Conservation (phyloP, 2,329 filamentous ascomycete genomes). For the Neonectria hederae region DNA sequence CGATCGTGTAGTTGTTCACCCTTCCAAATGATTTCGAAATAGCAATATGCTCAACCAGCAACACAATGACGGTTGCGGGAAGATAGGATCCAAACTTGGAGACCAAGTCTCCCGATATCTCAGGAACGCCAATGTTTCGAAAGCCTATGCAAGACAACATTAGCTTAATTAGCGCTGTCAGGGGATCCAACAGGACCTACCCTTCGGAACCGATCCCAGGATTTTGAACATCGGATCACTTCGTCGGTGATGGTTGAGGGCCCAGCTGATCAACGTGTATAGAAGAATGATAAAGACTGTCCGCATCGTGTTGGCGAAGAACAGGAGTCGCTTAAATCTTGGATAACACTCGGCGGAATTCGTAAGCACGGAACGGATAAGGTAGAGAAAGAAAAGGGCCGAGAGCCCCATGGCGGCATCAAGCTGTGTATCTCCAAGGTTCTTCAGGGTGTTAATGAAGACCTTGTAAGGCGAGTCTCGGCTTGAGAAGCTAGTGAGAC, state of each 20-base stretch:
- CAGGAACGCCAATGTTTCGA: constrained; percentile 78
- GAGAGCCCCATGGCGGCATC: constrained; percentile 92
- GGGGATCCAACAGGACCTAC: constrained; percentile 30
- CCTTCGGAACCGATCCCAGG: constrained; percentile 80
- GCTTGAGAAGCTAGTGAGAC: constrained; percentile 78
- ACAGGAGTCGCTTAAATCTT: constrained; percentile 75
- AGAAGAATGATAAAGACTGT: constrained; percentile 92
- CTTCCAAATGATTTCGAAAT: constrained; percentile 97
- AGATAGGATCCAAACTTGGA: constrained; percentile 75
- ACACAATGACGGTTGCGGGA: constrained; percentile 89
- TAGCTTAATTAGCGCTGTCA: background rate
- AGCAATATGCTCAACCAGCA: constrained; percentile 95
- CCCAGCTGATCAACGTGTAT: constrained; percentile 90
- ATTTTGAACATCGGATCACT: constrained; percentile 76
- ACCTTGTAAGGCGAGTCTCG: constrained; percentile 83
- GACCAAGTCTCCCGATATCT: constrained; percentile 73
- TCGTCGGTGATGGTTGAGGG: constrained; percentile 77
- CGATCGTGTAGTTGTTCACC: constrained; percentile 95
- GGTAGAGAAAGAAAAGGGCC: constrained; percentile 79
- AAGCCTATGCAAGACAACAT: constrained; percentile 66
- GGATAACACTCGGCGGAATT: constrained; percentile 75
- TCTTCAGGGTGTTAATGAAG: constrained; percentile 82
- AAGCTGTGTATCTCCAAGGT: constrained; percentile 72
- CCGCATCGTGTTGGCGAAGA: constrained; percentile 90
- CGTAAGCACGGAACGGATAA: constrained; percentile 74